Evolutionary conservation across 2,329 filamentous ascomycete genomes (phyloP).

Genomic region (Botrytis squamosa): DNA sequence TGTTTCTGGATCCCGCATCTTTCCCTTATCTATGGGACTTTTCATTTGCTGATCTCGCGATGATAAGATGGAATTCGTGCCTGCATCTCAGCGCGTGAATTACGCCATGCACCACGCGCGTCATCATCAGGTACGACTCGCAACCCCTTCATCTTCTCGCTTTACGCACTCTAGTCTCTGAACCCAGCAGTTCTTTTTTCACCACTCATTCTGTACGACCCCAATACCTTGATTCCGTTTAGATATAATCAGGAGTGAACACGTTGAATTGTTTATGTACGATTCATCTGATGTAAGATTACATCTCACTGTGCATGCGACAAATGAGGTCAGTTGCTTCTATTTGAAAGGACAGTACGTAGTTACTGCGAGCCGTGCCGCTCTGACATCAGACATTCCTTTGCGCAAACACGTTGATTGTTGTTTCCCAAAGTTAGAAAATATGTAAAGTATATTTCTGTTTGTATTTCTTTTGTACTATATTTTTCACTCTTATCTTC

Average conservation of each 20-base stretch:
- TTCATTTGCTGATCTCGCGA: background rate
- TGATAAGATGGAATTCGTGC: background rate
- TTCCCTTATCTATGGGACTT: background rate
- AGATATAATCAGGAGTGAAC: constrained; percentile 2
- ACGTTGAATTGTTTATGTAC: background rate
- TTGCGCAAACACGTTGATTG: background rate
- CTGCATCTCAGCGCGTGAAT: background rate
- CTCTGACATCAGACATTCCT: constrained; percentile 9
- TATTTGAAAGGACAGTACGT: background rate
- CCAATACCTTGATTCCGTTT: background rate
- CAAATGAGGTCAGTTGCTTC: constrained; percentile 3
- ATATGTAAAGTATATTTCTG: background rate
- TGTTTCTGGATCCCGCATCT: background rate
- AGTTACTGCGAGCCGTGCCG: background rate
- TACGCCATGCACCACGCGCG: constrained; percentile 6
- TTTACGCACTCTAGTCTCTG: background rate
- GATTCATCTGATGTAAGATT: background rate
- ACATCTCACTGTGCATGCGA: background rate
- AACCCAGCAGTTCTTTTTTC: background rate
- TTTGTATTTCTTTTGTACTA: background rate
- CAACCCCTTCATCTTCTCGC: background rate
- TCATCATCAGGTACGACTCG: background rate
- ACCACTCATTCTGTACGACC: background rate
- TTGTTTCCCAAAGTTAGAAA: background rate
- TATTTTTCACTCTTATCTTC: background rate